Conservation (phyloP, 352 stramenopile genomes). For the Bremia lactucae region DNA sequence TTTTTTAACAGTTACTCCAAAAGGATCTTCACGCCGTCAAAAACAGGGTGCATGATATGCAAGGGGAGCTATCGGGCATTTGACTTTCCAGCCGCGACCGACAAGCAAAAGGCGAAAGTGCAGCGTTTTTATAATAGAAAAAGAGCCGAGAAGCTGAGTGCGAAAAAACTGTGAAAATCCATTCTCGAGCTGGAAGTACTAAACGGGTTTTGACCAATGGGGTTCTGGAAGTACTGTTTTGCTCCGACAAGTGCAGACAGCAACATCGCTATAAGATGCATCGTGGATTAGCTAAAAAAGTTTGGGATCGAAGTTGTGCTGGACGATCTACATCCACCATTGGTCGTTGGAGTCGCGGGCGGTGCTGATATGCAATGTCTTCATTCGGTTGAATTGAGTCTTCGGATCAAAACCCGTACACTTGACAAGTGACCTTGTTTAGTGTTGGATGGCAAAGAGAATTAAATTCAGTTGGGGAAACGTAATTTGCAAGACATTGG, state of each 20-base stretch:
- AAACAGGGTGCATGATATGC: no score
- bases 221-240: background rate
- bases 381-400: background rate
- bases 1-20: no score
- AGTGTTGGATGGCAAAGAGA: constrained; percentile 1
- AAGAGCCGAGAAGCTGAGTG: no score
- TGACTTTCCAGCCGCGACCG: no score
- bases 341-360: background rate
- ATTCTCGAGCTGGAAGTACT: no score
- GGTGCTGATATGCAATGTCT: background rate
- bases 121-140: no score
- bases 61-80: no score
- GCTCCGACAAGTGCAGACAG: background rate
- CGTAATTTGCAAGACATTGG: constrained; percentile 1
- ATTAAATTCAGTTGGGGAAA: background rate
- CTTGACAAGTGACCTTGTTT: background rate
- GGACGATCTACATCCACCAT: background rate
- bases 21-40: no score
- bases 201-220: no score
- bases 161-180: no score
- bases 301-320: background rate
- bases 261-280: background rate
- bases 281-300: background rate
- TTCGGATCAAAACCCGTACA: background rate
- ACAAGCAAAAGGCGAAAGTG: no score